phyloP scores from a whole-genome alignment of 1,284 basidiomycete species.

The Papiliotrema nemorosa region DNA sequence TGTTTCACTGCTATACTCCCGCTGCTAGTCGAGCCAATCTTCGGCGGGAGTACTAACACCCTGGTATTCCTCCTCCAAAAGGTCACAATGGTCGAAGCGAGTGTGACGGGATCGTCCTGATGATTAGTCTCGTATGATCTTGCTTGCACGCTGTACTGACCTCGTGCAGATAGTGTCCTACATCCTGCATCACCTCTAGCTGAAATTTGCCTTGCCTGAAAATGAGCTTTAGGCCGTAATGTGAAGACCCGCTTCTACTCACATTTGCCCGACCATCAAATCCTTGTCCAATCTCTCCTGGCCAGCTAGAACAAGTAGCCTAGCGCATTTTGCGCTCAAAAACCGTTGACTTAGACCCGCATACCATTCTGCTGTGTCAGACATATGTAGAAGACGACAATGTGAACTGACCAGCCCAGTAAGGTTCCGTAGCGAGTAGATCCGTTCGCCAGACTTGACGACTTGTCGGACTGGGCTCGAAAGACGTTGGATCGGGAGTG shows the following conservation, averaged over 20 bases:
- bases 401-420: slow-evolving; percentile 71
- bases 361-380: slow-evolving; percentile 73
- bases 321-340: slow-evolving; percentile 69
- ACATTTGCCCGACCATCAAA: slow-evolving; percentile 97
- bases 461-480: slow-evolving; percentile 39
- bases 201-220: slow-evolving; percentile 84
- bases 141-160: slow-evolving; percentile 50
- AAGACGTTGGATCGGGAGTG: slow-evolving; percentile 51
- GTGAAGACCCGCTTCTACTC: slow-evolving; percentile 9
- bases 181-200: slow-evolving; percentile 76
- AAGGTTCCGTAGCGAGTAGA: slow-evolving; percentile 76
- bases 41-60: slow-evolving; percentile 55
- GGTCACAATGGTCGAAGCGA: slow-evolving; percentile 75
- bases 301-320: slow-evolving; percentile 84
- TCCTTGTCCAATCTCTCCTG: slow-evolving; percentile 88
- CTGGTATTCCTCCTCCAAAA: slow-evolving; percentile 90
- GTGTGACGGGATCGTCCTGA: slow-evolving; percentile 75
- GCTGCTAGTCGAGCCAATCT: slow-evolving; percentile 48
- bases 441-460: slow-evolving; percentile 73
- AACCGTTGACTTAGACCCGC: slow-evolving; percentile 73
- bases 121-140: not conserved
- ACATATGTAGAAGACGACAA: not conserved
- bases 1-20: slow-evolving; percentile 59
- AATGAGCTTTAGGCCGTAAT: not conserved
- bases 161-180: slow-evolving; percentile 93